These are phyloP conservation scores for Uronychia setigera DNA, from an alignment of 73 alveolate genomes.

Conservation along the genomic window DNA sequence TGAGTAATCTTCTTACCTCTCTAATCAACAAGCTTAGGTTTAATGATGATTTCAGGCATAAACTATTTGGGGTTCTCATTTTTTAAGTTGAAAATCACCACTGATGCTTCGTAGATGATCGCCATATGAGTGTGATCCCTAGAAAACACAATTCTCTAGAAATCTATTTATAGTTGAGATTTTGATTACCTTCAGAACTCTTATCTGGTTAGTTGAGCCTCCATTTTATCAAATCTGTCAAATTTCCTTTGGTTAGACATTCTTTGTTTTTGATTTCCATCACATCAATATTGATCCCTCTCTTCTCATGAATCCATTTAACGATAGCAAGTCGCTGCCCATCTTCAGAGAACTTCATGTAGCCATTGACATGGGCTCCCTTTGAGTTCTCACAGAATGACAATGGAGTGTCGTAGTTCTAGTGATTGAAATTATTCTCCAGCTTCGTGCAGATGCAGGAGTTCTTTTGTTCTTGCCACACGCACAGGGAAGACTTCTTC, in stretches of 20 bases:
- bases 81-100: neutral
- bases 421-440: no score
- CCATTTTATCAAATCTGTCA: neutral
- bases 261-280: neutral
- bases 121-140: neutral
- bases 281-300: neutral
- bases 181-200: neutral
- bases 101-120: neutral
- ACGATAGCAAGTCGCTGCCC: slow-evolving; percentile 3
- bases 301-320: neutral
- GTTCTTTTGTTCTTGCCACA: neutral
- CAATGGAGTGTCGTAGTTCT: no score
- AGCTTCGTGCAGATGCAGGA: slow-evolving; percentile 1
- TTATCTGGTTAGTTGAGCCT: neutral
- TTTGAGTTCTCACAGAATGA: neutral
- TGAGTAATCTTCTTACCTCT: neutral
- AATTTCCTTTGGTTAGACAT: neutral
- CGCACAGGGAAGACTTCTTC: neutral
- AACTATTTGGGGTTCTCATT: neutral
- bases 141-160: neutral
- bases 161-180: neutral
- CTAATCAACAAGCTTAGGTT: neutral
- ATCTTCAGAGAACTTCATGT: neutral
- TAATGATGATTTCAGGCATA: neutral
- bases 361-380: neutral